These are phyloP conservation scores for Ophiocordyceps camponoti-leonardi DNA, from an alignment of 2,329 filamentous ascomycete species.

Conservation along the genomic window DNA sequence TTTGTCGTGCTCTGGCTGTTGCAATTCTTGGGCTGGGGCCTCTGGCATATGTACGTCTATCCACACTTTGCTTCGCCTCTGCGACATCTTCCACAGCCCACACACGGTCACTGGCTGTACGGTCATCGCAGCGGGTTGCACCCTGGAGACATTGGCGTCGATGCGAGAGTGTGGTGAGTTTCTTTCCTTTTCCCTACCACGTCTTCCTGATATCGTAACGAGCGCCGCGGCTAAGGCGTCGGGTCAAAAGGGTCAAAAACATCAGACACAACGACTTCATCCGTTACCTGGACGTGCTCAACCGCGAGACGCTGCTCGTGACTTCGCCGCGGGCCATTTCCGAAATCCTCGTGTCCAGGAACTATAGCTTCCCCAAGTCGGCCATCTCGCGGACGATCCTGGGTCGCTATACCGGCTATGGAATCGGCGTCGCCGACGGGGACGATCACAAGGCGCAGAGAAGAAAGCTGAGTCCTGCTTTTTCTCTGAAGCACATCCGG, in stretches of 20 bases:
- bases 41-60: conserved; percentile 27
- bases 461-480: conserved; percentile 14
- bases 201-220: background rate
- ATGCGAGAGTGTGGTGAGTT: background rate
- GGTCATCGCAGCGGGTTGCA: conserved; percentile 20
- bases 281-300: conserved; percentile 41
- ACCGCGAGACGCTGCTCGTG: conserved; percentile 38
- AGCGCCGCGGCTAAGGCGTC: background rate
- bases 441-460: conserved; percentile 16
- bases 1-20: conserved; percentile 16
- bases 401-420: conserved; percentile 51
- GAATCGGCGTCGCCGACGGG: conserved; percentile 13
- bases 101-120: conserved; percentile 23
- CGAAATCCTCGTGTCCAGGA: conserved; percentile 46
- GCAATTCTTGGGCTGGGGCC: conserved; percentile 15
- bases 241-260: conserved; percentile 30
- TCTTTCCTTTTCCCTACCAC: no score
- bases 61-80: conserved; percentile 32
- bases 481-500: conserved; percentile 15
- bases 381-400: conserved; percentile 44
- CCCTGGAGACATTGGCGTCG: background rate
- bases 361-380: conserved; percentile 51
- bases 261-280: conserved; percentile 49
- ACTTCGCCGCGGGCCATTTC: conserved; percentile 42
- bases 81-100: conserved; percentile 26